Conservation (phyloP, 768 basidiomycete genomes). For the Mycena albidolilacea region DNA sequence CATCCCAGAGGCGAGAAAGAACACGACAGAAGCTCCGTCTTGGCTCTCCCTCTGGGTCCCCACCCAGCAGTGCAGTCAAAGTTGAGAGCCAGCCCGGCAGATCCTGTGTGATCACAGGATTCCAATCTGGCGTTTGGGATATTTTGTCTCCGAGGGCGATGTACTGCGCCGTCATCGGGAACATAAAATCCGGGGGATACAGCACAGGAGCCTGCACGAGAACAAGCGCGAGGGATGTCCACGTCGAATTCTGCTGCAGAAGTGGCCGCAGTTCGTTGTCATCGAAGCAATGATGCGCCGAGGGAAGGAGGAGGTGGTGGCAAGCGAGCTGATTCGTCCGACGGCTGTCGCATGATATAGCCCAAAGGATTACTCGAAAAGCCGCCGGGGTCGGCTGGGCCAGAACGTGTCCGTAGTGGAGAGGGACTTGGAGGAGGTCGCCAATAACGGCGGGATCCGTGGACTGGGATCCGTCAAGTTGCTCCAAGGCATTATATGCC, state of each 20-base stretch:
- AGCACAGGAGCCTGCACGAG: background rate
- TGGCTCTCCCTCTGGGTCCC: too few relatives aligned
- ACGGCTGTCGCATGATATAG: background rate
- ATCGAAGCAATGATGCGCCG: background rate
- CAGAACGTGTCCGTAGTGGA: background rate
- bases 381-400: background rate
- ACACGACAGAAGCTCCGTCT: background rate
- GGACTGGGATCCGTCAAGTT: background rate
- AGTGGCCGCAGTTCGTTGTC: background rate
- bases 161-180: background rate
- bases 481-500: constrained; percentile 1
- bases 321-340: background rate
- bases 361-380: background rate
- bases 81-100: background rate
- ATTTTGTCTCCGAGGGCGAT: background rate
- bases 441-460: background rate
- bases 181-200: background rate
- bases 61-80: background rate
- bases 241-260: background rate
- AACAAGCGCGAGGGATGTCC: background rate
- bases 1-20: background rate
- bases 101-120: background rate
- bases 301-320: background rate
- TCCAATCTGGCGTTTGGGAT: background rate
- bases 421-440: background rate